These are phyloP conservation scores for Sutorius australiensis DNA, from an alignment of 768 basidiomycete genomes.

Conservation along the genomic window DNA sequence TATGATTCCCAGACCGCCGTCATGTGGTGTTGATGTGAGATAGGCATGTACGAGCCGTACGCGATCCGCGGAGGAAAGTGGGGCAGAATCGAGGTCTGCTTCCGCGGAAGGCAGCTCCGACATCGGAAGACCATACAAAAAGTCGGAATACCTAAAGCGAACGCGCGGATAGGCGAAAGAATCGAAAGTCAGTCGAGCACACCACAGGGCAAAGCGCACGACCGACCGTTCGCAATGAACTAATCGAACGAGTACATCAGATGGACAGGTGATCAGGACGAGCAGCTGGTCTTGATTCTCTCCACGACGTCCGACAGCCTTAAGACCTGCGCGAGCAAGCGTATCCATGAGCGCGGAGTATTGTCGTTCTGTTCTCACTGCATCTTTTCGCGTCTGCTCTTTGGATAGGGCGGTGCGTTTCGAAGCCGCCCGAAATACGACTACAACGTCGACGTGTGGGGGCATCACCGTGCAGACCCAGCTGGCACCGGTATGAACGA, in stretches of 20 bases:
- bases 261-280: constrained; percentile 70
- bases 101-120: constrained; percentile 41
- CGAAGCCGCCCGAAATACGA: constrained; percentile 60
- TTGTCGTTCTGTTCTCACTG: constrained; percentile 62
- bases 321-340: constrained; percentile 59
- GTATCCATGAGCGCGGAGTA: constrained; percentile 61
- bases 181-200: not conserved
- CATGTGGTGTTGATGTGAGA: constrained; percentile 63
- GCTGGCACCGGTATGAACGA: not conserved
- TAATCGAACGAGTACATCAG: constrained; percentile 56
- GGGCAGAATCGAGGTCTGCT: constrained; percentile 40
- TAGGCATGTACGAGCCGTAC: constrained; percentile 73
- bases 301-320: constrained; percentile 73
- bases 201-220: not conserved
- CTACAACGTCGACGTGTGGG: constrained; percentile 68
- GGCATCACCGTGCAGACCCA: constrained; percentile 29
- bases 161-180: not conserved
- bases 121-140: constrained; percentile 68
- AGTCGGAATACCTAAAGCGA: constrained; percentile 61
- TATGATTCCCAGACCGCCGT: constrained; percentile 82
- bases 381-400: constrained; percentile 57
- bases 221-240: constrained; percentile 73
- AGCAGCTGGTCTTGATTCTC: constrained; percentile 71
- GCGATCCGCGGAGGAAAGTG: constrained; percentile 69
- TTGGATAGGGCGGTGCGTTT: constrained; percentile 45